Base-by-base conservation (phyloP, 140 eudicot species). In the Anethum foeniculum region DNA sequence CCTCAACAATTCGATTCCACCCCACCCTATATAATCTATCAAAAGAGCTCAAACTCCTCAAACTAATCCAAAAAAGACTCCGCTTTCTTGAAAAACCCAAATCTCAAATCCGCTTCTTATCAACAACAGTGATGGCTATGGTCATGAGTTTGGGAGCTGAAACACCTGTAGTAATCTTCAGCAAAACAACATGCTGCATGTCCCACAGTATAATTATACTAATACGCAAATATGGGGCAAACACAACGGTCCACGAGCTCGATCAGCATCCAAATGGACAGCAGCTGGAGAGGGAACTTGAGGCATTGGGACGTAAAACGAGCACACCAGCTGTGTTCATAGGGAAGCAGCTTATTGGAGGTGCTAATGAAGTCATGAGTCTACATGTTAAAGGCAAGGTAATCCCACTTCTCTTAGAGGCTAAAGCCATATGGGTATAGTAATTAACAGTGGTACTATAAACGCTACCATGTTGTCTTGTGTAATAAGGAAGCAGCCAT, bases 371-470 rank as follows among this genome's bases (percentile, higher is more conserved):
- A 67, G 78, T 89, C 58, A 84, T 86, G 85, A 84, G 88, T 60
- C 92, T 86, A 65, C 88, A 86, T 34, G 76, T 86, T 27, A 71
- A 82, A 78, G 90, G 90, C 67, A 85, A 86, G 81, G 82, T 88
- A 76, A 85, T 74, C 52, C 52, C 81, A 11, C 60, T 84, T 73
- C 90, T 86, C 21, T 83, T 39, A 32, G 78, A 82, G 69, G 90
- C 88, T 38, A 87, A 85, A 25, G 90, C 89, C 56, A 88, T 86
- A 46, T 84, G 92, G 92, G 80, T 88, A 25, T 88, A 86, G 41
- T n/a, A 7, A n/a, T 11, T 25, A 74, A 44, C 18, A 7, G 11
- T 14, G 12, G 51, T 6, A 6, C 10, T 72, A 72, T 1, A 72
- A 47, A 72, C 0, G 36, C 46, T 30, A 44, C n/a, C n/a, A 23